A percentile compares a stretch with the other conserved stretches of the same genome.
These are phyloP conservation scores for Syzygium aqueum DNA, from an alignment of 345 rosid species.

Conservation along the genomic window DNA sequence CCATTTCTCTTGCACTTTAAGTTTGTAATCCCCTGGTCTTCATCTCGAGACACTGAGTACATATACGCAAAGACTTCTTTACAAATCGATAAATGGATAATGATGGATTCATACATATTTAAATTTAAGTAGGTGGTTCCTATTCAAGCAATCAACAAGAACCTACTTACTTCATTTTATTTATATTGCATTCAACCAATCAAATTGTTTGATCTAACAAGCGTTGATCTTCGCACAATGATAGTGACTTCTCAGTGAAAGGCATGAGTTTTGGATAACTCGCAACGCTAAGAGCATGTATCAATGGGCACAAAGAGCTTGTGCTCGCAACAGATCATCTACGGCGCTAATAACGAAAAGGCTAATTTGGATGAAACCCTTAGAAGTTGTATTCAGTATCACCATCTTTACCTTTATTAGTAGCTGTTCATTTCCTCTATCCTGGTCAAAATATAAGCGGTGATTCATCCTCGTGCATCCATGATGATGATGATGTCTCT, in stretches of 20 bases:
- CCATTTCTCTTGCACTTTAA: neutral
- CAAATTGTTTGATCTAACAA: neutral
- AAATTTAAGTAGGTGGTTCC: neutral
- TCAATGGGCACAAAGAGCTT: neutral
- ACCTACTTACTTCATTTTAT: neutral
- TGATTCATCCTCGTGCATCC: neutral
- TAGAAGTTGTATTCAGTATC: neutral
- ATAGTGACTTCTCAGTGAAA: neutral
- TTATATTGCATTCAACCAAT: neutral
- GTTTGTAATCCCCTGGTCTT: neutral
- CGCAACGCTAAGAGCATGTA: neutral
- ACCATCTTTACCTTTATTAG: neutral
- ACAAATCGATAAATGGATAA: neutral
- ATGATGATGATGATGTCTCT: accelerated
- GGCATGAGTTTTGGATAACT: neutral
- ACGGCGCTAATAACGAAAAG: neutral
- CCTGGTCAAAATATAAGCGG: neutral
- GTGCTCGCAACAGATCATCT: neutral
- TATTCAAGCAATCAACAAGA: neutral
- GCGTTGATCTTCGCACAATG: neutral
- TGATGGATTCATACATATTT: neutral
- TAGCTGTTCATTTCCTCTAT: neutral
- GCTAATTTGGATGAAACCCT: neutral
- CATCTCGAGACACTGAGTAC: neutral
- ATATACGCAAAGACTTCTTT: neutral